Base-by-base conservation (phyloP, 495 filamentous ascomycete species). In the Pseudevernia furfuracea region DNA sequence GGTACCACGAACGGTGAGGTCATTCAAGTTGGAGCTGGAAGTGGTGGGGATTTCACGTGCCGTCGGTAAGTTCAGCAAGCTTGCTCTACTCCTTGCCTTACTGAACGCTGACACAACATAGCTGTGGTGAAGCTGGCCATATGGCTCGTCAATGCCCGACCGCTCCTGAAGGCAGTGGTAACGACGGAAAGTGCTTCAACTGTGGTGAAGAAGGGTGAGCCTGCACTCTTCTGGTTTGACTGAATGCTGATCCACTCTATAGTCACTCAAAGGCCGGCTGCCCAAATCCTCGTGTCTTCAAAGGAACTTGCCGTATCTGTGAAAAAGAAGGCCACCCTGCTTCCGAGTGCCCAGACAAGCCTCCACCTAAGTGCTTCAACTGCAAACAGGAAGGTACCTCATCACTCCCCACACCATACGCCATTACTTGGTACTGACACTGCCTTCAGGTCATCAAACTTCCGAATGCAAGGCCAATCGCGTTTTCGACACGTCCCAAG, bases 221-320 rank as follows among this genome's bases (percentile, higher is more conserved):
- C 19, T 68, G 55, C 43, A 12, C 10, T 52, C 28, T 19, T 37
- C 55, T n/a, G 1, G 3, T 21, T 46, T n/a, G 36, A 34, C 23
- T 56, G 3, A 28, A 30, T 32, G 32, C 60, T 67, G 48, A 65
- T 30, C 10, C 36, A 6, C 23, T 57, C 15, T 56, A 15, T 60
- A 84, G 82, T 4, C 89, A 93, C 69, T 75, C 74, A 67, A 87
- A 90, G 75, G 75, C 79, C 4, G 84, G 89, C 2, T 92, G 89
- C 68, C 71, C 87, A 25, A 86, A 92, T 61, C 81, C 82, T 59
- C 77, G 74, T 62, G 84, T 84, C 23, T 90, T 85, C 70, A 86
- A 82, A 46, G 87, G 89, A 19, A 78, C 76, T n/a, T 97, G 93
- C 78, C 82, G 81, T 56, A 63, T 79, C 63, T 97, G 92, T 71